Percentiles rank a stretch among this genome's conserved stretches.
Evolutionary conservation across 352 stramenopile species (phyloP).

Genomic region (Phytophthora ramorum): DNA sequence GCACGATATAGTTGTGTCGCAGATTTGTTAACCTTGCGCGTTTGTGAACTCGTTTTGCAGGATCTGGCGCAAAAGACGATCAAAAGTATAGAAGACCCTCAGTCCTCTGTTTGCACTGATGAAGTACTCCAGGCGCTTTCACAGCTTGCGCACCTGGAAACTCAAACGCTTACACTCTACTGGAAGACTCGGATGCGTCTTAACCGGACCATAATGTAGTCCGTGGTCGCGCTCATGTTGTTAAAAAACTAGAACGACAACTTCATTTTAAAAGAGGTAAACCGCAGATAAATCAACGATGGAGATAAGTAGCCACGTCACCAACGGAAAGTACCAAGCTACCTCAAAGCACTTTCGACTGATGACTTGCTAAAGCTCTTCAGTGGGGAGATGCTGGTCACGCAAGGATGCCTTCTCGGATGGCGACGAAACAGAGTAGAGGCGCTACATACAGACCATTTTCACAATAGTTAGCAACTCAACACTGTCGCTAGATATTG

Average conservation of each 20-base stretch:
- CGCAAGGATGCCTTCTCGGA: constrained; percentile 74
- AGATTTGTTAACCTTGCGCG: not conserved
- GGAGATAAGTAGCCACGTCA: not conserved
- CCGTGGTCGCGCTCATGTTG: not conserved
- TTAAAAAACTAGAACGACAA: constrained; percentile 1
- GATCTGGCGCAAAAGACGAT: constrained; percentile 43
- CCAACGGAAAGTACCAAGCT: not conserved
- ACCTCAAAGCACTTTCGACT: not conserved
- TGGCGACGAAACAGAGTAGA: constrained; percentile 76
- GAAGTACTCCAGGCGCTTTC: constrained; percentile 56
- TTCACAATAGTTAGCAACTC: constrained; percentile 11
- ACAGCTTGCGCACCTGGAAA: constrained; percentile 48
- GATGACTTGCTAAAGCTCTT: constrained; percentile 49
- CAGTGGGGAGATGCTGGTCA: constrained; percentile 65
- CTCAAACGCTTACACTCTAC: constrained; percentile 57
- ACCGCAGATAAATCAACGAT: not conserved
- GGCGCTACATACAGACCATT: constrained; percentile 36
- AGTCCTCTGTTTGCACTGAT: constrained; percentile 47
- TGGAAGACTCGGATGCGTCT: constrained; percentile 55
- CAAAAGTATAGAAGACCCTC: constrained; percentile 33
- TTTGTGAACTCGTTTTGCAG: constrained; percentile 21
- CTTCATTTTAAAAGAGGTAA: not conserved
- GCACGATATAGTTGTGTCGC: not conserved
- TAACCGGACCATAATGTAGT: constrained; percentile 53
- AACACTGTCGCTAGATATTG: not conserved